Evolutionary conservation across 1,284 basidiomycete species (phyloP), one percentile per base, ranked within the genome.

Genomic region (Schizopora paradoxa): DNA sequence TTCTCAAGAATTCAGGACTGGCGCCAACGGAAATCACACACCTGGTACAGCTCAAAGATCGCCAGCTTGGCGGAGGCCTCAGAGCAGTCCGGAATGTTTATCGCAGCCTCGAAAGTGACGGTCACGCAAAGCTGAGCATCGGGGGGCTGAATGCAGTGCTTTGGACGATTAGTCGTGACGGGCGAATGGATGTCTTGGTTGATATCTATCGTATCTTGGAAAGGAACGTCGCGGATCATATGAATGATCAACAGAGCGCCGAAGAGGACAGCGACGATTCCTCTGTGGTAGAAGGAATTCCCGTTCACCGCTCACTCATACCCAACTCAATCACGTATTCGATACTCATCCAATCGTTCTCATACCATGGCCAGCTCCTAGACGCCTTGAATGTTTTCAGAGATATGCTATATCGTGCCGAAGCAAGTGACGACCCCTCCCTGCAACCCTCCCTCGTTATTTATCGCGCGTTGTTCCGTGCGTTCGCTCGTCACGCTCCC

Each of bases 401-500:
- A 35, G 83, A 91, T 50, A 86, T 92, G 81, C 61, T 90, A 27
- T 68, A 73, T 16, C 66, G 73, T 40, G 53, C 51, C 7, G 57
- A 61, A 35, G 60, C 34, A 23, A 60, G 60, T 6, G 43, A 56
- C 13, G 52, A 54, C n/a, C 51, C 53, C 29, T 62, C 64, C 11
- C 49, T 50, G 5, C 54, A 57, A 32, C 72, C 79, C 1, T 74
- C 69, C 1, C 52, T 76, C 37, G 64, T 74, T 19, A 66, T 78
- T 11, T 93, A 84, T 59, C 75, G 84, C 10, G 75, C 78, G 6
- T 62, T 93, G 19, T 91, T 93, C 60, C 69, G 83, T 6, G 90
- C 87, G 0, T 93, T 91, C 60, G 67, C 73, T 5, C 73, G 76
- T 10, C 79, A 87, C 52, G 81, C 71, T 28, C 16, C 31, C 32